phyloP scores from a whole-genome alignment of 345 rosid species.

The Bruguiera gymnorhiza region DNA sequence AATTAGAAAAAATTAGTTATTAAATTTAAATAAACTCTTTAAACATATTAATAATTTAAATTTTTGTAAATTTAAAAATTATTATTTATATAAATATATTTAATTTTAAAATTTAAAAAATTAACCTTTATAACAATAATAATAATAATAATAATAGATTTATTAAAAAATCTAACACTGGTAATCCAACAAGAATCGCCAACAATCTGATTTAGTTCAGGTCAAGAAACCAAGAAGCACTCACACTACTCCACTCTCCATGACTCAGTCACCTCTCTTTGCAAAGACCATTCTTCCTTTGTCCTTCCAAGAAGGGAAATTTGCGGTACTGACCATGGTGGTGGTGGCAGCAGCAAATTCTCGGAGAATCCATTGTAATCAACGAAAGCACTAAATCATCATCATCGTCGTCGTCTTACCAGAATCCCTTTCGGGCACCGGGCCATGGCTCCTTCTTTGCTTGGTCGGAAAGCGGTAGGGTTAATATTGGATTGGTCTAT shows the following conservation, averaged over 20 bases:
- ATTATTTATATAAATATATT: too few relatives aligned
- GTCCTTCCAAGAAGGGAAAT: conserved; percentile 42
- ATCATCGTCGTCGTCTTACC: conserved; percentile 18
- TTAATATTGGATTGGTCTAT: background rate
- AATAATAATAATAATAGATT: too few relatives aligned
- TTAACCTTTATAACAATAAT: too few relatives aligned
- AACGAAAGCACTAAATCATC: conserved; percentile 17
- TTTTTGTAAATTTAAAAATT: too few relatives aligned
- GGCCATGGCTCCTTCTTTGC: conserved; percentile 1
- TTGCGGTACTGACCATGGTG: conserved; percentile 15
- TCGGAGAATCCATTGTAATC: conserved; percentile 15
- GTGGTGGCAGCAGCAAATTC: background rate
- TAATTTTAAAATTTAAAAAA: too few relatives aligned
- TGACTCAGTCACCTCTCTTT: conserved; percentile 69
- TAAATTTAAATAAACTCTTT: too few relatives aligned
- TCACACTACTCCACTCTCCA: conserved; percentile 67
- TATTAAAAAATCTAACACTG: too few relatives aligned
- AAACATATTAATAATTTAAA: too few relatives aligned
- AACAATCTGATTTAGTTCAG: conserved; percentile 7
- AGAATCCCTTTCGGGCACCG: conserved; percentile 25
- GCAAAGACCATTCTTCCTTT: conserved; percentile 71
- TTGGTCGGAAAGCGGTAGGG: background rate
- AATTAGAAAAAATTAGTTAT: too few relatives aligned
- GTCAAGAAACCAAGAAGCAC: conserved; percentile 5
- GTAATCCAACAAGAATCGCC: conserved; percentile 10